These are phyloP conservation scores for Collybiopsis luxurians DNA, from an alignment of 768 basidiomycete genomes.

Conservation along the genomic window DNA sequence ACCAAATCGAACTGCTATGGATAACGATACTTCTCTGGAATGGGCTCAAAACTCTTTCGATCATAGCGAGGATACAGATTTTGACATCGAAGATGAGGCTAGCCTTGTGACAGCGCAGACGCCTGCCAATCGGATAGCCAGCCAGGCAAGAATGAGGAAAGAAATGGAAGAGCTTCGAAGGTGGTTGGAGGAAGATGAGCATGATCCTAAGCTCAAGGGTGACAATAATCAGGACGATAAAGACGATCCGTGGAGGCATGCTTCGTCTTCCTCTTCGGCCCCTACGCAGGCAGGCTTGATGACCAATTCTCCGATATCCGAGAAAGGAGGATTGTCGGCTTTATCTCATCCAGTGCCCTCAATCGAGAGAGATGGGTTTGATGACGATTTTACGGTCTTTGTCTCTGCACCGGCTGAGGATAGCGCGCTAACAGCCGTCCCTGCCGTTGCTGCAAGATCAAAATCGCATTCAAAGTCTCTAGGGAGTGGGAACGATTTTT, in stretches of 20 bases:
- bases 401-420: constrained; percentile 51
- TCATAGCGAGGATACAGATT: constrained; percentile 21
- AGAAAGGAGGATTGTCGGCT: not conserved
- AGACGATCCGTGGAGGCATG: constrained; percentile 42
- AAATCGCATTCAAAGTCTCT: not conserved
- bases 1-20: constrained; percentile 11
- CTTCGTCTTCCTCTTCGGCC: not conserved
- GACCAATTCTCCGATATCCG: not conserved
- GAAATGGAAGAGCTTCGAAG: constrained; percentile 60
- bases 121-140: constrained; percentile 19
- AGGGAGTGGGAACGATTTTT: too few species aligned
- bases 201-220: constrained; percentile 12
- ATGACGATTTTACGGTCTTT: constrained; percentile 80
- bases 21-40: constrained; percentile 33
- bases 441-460: not conserved
- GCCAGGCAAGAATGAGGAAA: constrained; percentile 34
- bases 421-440: not conserved
- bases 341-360: not conserved
- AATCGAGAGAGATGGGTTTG: constrained; percentile 40
- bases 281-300: not conserved
- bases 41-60: constrained; percentile 43
- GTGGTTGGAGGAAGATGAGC: constrained; percentile 58
- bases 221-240: constrained; percentile 12
- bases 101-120: constrained; percentile 12
- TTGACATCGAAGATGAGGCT: constrained; percentile 14